phyloP scores from a whole-genome alignment of 2,329 filamentous ascomycete genomes.

The Colletotrichum sidae region DNA sequence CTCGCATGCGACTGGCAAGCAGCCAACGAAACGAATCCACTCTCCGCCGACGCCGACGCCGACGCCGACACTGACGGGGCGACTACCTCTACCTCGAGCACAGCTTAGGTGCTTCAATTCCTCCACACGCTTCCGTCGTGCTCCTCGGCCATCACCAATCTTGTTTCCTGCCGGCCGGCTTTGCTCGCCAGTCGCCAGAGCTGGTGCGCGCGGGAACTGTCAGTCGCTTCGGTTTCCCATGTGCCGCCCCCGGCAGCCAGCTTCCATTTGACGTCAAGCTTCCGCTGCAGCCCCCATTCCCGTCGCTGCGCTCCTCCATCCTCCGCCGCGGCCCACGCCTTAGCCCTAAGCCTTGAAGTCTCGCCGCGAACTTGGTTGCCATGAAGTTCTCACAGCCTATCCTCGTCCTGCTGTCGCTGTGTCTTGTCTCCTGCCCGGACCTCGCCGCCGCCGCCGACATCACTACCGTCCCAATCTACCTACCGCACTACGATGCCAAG shows the following conservation, averaged over 20 bases:
- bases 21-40: slow-evolving; percentile 24
- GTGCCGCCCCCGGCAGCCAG: slow-evolving; percentile 12
- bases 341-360: neutral
- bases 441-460: slow-evolving; percentile 38
- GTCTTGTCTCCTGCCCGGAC: slow-evolving; percentile 25
- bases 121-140: no score
- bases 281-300: neutral
- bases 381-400: slow-evolving; percentile 37
- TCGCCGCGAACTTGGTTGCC: slow-evolving; percentile 5
- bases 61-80: slow-evolving; percentile 7
- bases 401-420: slow-evolving; percentile 44
- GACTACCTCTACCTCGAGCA: neutral
- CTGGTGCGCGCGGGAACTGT: slow-evolving; percentile 21
- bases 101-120: no score
- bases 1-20: no score
- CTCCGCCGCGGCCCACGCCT: neutral
- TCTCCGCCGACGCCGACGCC: slow-evolving; percentile 14
- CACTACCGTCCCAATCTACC: slow-evolving; percentile 57
- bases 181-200: neutral
- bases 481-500: slow-evolving; percentile 56
- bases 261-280: slow-evolving; percentile 10
- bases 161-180: no score
- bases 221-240: slow-evolving; percentile 19
- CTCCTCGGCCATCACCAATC: no score
- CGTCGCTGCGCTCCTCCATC: neutral